phyloP scores from a whole-genome alignment of 1,139 yeast genomes.

The Suhomyces chickasaworum region DNA sequence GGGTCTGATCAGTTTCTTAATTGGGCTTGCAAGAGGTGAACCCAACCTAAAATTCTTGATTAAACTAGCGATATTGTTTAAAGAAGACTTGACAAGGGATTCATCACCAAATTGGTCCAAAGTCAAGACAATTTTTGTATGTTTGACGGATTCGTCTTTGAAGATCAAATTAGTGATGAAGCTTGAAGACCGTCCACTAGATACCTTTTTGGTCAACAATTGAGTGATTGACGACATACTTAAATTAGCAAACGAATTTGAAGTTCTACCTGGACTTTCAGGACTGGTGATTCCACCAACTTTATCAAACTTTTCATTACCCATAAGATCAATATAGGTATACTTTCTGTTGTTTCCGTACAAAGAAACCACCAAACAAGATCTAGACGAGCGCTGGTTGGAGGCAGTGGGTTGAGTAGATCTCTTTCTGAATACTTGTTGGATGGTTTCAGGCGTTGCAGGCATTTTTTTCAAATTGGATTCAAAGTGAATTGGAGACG shows the following conservation, averaged over 20 bases:
- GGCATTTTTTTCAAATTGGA: conserved; percentile 18
- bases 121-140: conserved; percentile 30
- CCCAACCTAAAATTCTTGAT: conserved; percentile 23
- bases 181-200: conserved; percentile 27
- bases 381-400: conserved; percentile 28
- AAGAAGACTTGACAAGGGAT: conserved; percentile 29
- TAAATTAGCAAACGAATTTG: conserved; percentile 32
- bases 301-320: conserved; percentile 30
- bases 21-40: conserved; percentile 13
- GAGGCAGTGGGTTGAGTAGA: conserved; percentile 24
- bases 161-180: conserved; percentile 34
- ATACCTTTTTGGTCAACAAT: conserved; percentile 20
- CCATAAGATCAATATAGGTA: conserved; percentile 37
- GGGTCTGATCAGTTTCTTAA: conserved; percentile 1
- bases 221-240: conserved; percentile 35
- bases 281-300: conserved; percentile 7
- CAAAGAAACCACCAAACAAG: conserved; percentile 32
- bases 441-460: conserved; percentile 14
- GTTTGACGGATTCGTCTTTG: conserved; percentile 19
- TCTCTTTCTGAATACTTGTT: conserved; percentile 24
- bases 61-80: conserved; percentile 30
- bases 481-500: conserved; percentile 17
- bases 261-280: conserved; percentile 5
- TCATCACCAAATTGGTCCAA: conserved; percentile 34
- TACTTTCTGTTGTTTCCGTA: conserved; percentile 23